Evolutionary conservation across 306 rosid genomes (phyloP), one percentile per base, ranked within the genome.

Genomic region (Vigna reflexopilosa): DNA sequence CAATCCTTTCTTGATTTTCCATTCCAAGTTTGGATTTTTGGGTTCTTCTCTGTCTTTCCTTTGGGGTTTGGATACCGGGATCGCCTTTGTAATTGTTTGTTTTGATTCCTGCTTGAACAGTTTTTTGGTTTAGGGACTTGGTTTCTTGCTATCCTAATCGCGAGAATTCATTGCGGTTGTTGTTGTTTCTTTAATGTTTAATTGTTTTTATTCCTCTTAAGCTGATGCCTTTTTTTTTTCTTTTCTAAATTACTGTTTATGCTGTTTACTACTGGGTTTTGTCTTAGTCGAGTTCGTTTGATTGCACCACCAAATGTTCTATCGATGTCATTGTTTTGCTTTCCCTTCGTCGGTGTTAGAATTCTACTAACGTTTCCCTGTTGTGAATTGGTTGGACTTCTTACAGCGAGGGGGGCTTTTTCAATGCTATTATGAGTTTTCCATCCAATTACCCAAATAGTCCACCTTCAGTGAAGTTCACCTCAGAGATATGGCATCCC

Each of bases 401-500:
- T 89, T 1, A 75, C 73, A 95, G 98, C 3, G 98, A 95, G 79
- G 98, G 98, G 16, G 98, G 98, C 3, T 95, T 90, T 84, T 95
- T 95, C 89, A 95, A 95, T 70, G 98, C 98, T 40, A 92, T 92
- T 4, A 95, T 95, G 98, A 91, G 90, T 63, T 95, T 95, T 77
- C 98, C 98, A 16, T 68, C 91, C 47, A 92, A 95, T 84, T 95
- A 95, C 83, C 98, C 98, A 0, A 95, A 95, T 75, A 95, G 98
- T 84, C 98, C 98, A 1, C 98, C 98, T 2, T 64, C 97, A 7
- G 97, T 95, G 82, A 95, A 83, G 82, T 95, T 95, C 86, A 83
- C 87, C 67, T 92, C 98, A 24, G 98, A 92, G 64, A 52, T 95
- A 73, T 95, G 98, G 98, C 98, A 95, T 77, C 98, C 98, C 40